These are phyloP conservation scores for Phytopythium sindhum DNA, from an alignment of 352 stramenopile genomes.

Conservation along the genomic window DNA sequence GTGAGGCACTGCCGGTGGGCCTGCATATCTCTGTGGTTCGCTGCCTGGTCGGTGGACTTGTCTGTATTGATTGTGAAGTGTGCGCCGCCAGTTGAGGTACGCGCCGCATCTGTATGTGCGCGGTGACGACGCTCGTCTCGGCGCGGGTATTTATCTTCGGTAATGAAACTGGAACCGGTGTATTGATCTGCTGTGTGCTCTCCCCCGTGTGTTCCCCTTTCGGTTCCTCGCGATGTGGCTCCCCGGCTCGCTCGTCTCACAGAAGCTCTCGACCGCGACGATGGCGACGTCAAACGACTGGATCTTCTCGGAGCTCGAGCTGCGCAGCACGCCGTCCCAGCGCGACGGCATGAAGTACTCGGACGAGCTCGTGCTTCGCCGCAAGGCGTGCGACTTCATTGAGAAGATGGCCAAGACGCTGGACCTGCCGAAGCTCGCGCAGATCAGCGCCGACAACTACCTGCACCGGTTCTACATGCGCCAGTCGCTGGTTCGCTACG, in stretches of 20 bases:
- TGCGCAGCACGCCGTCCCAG: conserved; percentile 61
- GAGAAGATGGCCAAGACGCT: conserved; percentile 81
- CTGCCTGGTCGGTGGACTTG: not conserved
- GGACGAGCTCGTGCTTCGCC: conserved; percentile 68
- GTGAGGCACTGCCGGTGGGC: conserved; percentile 4
- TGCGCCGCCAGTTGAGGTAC: conserved; percentile 5
- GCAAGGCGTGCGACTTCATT: conserved; percentile 80
- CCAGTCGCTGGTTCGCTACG: conserved; percentile 80
- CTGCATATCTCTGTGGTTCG: not conserved
- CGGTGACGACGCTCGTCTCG: not conserved
- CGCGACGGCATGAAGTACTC: conserved; percentile 73
- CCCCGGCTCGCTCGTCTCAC: conserved; percentile 6
- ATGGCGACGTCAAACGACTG: conserved; percentile 56
- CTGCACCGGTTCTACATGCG: conserved; percentile 89
- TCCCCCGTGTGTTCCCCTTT: conserved; percentile 3
- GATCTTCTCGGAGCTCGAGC: conserved; percentile 75
- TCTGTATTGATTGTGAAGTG: conserved; percentile 6
- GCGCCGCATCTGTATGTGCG: conserved; percentile 3
- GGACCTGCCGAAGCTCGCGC: conserved; percentile 76
- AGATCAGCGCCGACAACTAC: conserved; percentile 83
- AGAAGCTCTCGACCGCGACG: not conserved
- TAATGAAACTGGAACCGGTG: conserved; percentile 7
- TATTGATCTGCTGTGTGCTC: conserved; percentile 12
- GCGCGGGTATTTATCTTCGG: conserved; percentile 4
- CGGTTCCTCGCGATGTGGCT: conserved; percentile 1